Evolutionary conservation across 345 rosid species (phyloP), one percentile per base, ranked within the genome.

Genomic region (Euphorbia pulcherrima): DNA sequence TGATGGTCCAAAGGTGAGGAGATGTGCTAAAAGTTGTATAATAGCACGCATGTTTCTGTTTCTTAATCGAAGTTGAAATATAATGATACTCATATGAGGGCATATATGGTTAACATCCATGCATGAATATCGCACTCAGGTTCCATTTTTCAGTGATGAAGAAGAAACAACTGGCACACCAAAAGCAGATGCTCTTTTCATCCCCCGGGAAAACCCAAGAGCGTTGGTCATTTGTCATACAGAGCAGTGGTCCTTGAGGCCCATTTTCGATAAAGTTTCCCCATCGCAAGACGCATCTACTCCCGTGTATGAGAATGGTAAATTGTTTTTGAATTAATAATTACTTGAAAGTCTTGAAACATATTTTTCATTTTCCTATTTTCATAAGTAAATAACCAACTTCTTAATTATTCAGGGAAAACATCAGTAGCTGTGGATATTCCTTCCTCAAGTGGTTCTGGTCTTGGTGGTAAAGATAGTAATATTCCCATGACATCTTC

Each of bases 151-250:
- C 72, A 72, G 80, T 64, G 90, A 87, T 54, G 92, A 89, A 50
- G 96, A 88, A 72, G 94, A 86, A 80, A 80, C 87, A 65, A 84
- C 88, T 41, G 83, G 85, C 72, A 84, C 92, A 33, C 99, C 97
- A 0, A 90, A 89, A 81, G 96, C 95, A 29, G 96, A 88, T 82
- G 95, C 97, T 13, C 76, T 85, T 71, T 83, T 91, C 75, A 70
- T 88, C 76, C 99, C 97, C 17, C 77, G 99, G 82, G 97, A 94
- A 77, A 91, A 94, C 70, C 99, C 99, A 21, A 86, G 96, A 80
- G 82, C 95, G 75, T 77, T 91, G 68, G 83, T 94, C 57, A 88
- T 89, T 73, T 88, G 75, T 67, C 87, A 92, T 54, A 40, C 76
- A 17, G 95, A 82, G 55, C 82, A 81, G 69, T 80, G 83, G 86